A percentile compares a stretch with the other conserved stretches of the same genome.
Conservation (phyloP, 306 rosid genomes). For the Prunus kanzakura region DNA sequence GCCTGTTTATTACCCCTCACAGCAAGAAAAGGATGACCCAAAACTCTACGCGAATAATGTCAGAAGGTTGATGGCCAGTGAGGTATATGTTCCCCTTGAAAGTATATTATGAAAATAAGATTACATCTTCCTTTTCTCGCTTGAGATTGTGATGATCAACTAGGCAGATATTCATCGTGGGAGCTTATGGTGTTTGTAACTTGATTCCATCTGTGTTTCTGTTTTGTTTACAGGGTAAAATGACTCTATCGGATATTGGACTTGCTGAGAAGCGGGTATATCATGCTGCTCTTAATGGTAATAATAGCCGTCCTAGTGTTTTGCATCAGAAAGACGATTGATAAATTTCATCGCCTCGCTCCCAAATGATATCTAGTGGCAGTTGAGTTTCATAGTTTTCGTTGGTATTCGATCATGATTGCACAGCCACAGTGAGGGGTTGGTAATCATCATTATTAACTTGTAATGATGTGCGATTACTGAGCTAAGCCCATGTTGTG, state of each 20-base stretch:
- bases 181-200: background rate
- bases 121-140: background rate
- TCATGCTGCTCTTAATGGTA: constrained; percentile 98
- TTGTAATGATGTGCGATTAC: background rate
- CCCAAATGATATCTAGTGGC: constrained; percentile 61
- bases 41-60: constrained; percentile 70
- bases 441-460: background rate
- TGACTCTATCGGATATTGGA: constrained; percentile 77
- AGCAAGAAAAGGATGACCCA: constrained; percentile 88
- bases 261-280: constrained; percentile 90
- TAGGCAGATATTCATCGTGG: background rate
- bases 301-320: constrained; percentile 90
- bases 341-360: constrained; percentile 69
- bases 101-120: background rate
- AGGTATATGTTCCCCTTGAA: constrained; percentile 48
- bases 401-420: constrained; percentile 39
- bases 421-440: constrained; percentile 45
- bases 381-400: constrained; percentile 48
- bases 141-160: background rate
- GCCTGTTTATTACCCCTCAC: constrained; percentile 73
- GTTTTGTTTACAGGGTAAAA: constrained; percentile 63
- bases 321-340: constrained; percentile 99
- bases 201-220: constrained; percentile 16
- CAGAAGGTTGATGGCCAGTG: constrained; percentile 86
- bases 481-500: constrained; percentile 8